A percentile compares a stretch with the other conserved stretches of the same genome.
Conservation (phyloP, 257 asterid genomes). For the Plantago major region DNA sequence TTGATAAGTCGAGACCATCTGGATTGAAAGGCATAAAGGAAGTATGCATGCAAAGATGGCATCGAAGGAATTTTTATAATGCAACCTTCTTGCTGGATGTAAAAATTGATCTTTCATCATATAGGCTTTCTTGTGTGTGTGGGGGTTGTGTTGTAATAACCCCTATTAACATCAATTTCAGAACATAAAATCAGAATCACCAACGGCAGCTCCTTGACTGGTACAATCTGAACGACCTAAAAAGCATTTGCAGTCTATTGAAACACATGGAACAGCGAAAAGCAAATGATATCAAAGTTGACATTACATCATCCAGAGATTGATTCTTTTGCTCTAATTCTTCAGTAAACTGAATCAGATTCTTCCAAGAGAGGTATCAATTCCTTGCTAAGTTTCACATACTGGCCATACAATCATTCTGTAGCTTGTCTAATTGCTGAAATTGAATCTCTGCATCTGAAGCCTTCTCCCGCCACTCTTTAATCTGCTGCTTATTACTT, state of each 20-base stretch:
- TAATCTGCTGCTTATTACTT: conserved; percentile 56
- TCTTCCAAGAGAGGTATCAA: conserved; percentile 70
- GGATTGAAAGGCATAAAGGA: too few species aligned
- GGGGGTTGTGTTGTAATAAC: too few species aligned
- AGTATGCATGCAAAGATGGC: too few species aligned
- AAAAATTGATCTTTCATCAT: too few species aligned
- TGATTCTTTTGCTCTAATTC: conserved; percentile 75
- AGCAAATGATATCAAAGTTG: conserved; percentile 21
- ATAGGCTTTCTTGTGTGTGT: too few species aligned
- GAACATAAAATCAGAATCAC: too few species aligned
- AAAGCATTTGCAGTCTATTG: not conserved
- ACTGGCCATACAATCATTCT: conserved; percentile 73
- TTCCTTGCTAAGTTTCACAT: conserved; percentile 59
- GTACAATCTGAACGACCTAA: too few species aligned
- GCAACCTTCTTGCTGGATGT: too few species aligned
- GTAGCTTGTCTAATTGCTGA: conserved; percentile 89
- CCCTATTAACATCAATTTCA: too few species aligned
- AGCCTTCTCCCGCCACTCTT: conserved; percentile 50
- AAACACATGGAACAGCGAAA: conserved; percentile 8
- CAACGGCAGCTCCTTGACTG: too few species aligned
- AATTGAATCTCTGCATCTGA: conserved; percentile 65
- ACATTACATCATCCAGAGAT: conserved; percentile 84
- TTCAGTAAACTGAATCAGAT: conserved; percentile 56
- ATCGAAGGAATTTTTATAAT: too few species aligned
- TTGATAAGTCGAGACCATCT: too few species aligned